Evolutionary conservation across 2,329 filamentous ascomycete species (phyloP), one percentile per base, ranked within the genome.

Genomic region (Monascus ruber): DNA sequence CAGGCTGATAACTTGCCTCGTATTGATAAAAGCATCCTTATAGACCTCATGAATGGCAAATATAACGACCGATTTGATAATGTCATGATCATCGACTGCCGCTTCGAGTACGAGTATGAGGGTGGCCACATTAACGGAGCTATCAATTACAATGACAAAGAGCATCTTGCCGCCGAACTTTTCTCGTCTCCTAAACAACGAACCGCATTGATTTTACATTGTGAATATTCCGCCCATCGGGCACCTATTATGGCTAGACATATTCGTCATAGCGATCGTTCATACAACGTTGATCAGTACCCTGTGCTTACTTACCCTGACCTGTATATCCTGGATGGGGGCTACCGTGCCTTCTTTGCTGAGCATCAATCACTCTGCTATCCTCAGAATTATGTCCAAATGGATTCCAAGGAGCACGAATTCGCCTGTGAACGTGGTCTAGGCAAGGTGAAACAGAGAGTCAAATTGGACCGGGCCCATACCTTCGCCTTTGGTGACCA

Each of bases 41-140:
- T 94, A 40, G 76, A 87, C n/a, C 76, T 98, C 29, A 72, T 98
- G 45, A 83, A 94, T 61, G 87, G 87, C 44, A 82, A 84, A 51
- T 94, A 81, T 64, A 77, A 79, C 53, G 72, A 80, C 25, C 63
- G 76, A 24, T 96, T 84, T 60, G 79, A 87, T 43, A 77, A 88
- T 58, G 81, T 85, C 59, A 76, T 94, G 63, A 74, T 98, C 54
- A 82, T 98, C 54, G 91, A 98, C 63, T 98, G 91, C 62, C 84
- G 91, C 17, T 98, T 98, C 59, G 91, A 98, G 71, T 98, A 98
- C 62, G 91, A 98, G 66, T 98, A 93, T 59, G 83, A 94, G 10
- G 91, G 91, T 41, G 91, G 91, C 28, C 91, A 98, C 61, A 95
- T 98, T 56, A 77, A 87, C 50, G 84, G 84, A 11, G 91, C 91